Base-by-base conservation (phyloP, 352 stramenopile genomes). In the Globisporangium cederbergense region DNA sequence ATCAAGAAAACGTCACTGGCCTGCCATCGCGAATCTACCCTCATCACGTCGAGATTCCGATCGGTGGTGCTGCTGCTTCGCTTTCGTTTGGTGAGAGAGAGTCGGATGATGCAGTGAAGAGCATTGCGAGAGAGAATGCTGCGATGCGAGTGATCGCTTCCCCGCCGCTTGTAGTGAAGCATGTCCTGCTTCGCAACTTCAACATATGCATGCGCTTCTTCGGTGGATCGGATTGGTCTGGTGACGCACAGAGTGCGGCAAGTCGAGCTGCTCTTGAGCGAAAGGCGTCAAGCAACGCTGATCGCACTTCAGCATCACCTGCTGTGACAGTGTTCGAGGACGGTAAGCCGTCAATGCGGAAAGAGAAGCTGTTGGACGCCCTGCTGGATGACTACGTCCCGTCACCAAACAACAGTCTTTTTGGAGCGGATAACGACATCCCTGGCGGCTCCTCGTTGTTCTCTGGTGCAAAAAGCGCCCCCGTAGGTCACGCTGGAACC, bases 171-270 rank as follows among this genome's bases (percentile, higher is more conserved):
- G 79, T 94, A 4, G 73, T 93, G 25, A 88, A 80, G 40, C 83
- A 91, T 45, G 78, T 96, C n/a, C 62, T 96, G 18, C 66, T 96
- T 30, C 86, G 88, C 38, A 88, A 96, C 32, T 93, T 96, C 36
- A 95, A 90, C 58, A 79, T 96, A 51, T 91, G 87, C 71, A 91
- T 95, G 79, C 81, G 86, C 3, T 92, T 96, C 66, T 96, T 96
- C 66, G 88, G 86, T 47, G 88, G 88, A 0, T 90, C 76, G 13
- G 88, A 96, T 62, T 96, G 86, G 86, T 84, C 75, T 1, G 74
- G 80, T 18, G 78, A 91, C 58, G 65, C 72, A 1, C 75, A 71
- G 25, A 83, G 89, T 60, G 72, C 65, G 32, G 70, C 76, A 20
- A 75, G 52, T 14, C 63, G 63, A 14, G 43, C 60, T 76, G 28